Evolutionary conservation across 1,139 yeast species (phyloP).

Genomic region (Candida pseudoviswanathii): DNA sequence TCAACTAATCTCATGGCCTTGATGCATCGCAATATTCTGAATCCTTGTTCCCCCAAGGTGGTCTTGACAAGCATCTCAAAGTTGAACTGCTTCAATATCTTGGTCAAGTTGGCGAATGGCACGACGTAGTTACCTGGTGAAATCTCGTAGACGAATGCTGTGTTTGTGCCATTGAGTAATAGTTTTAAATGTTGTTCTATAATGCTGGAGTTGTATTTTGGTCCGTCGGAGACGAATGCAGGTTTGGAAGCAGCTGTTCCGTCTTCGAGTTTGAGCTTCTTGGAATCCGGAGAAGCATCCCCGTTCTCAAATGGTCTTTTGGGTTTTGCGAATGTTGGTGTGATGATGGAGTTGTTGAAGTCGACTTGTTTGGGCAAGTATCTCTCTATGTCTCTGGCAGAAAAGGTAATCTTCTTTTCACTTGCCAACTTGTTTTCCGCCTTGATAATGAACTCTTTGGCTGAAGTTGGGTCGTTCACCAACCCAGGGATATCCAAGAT

Average conservation of each 20-base stretch:
- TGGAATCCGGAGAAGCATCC: conserved; percentile 29
- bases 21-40: conserved; percentile 67
- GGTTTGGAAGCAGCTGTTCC: conserved; percentile 24
- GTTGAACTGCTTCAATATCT: conserved; percentile 52
- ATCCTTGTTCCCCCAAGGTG: conserved; percentile 59
- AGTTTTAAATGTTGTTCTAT: conserved; percentile 56
- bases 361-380: conserved; percentile 47
- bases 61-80: conserved; percentile 64
- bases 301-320: conserved; percentile 26
- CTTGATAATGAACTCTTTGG: conserved; percentile 25
- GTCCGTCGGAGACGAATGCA: conserved; percentile 16
- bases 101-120: conserved; percentile 45
- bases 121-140: conserved; percentile 46
- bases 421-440: conserved; percentile 42
- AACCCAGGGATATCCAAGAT: conserved; percentile 39
- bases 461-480: conserved; percentile 45
- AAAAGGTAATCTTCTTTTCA: conserved; percentile 45
- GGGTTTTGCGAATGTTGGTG: conserved; percentile 38
- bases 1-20: conserved; percentile 71
- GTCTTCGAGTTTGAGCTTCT: conserved; percentile 50
- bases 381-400: conserved; percentile 55
- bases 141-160: conserved; percentile 49
- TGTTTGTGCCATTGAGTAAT: conserved; percentile 41
- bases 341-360: conserved; percentile 51
- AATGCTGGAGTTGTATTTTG: conserved; percentile 17